Percentiles rank a stretch among this genome's conserved stretches.
These are phyloP conservation scores for Pythium biforme DNA, from an alignment of 352 stramenopile species.

Conservation along the genomic window DNA sequence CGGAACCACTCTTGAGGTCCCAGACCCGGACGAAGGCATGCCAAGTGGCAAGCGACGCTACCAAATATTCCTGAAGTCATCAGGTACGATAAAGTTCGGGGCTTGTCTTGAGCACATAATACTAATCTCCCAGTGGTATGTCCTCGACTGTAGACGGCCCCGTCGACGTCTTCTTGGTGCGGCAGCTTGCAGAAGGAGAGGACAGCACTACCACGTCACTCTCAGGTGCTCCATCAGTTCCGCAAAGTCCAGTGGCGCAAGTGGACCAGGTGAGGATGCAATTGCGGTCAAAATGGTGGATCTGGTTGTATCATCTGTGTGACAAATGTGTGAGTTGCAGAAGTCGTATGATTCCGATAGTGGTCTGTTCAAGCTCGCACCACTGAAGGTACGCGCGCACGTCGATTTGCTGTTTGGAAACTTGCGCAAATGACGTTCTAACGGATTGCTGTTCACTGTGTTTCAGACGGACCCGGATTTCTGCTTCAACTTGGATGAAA, in stretches of 20 bases:
- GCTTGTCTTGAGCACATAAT: background rate
- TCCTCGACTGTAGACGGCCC: conserved; percentile 55
- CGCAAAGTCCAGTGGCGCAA: conserved; percentile 38
- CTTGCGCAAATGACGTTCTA: background rate
- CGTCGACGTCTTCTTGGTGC: conserved; percentile 91
- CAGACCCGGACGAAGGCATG: conserved; percentile 94
- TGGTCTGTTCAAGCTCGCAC: conserved; percentile 82
- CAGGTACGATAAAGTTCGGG: conserved; percentile 40
- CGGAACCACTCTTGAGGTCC: conserved; percentile 93
- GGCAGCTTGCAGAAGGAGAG: conserved; percentile 46
- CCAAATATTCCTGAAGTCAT: conserved; percentile 94
- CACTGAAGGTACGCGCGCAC: conserved; percentile 60
- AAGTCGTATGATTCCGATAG: conserved; percentile 83
- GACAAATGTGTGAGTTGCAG: conserved; percentile 22
- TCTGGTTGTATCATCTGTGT: background rate
- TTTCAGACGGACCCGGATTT: conserved; percentile 82
- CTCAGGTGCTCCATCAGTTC: conserved; percentile 13
- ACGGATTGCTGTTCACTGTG: background rate
- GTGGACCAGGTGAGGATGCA: conserved; percentile 54
- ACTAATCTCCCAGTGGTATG: background rate
- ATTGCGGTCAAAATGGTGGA: background rate
- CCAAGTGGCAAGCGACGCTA: conserved; percentile 83
- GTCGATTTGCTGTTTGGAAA: background rate
- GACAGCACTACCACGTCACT: conserved; percentile 12
- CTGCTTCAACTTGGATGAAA: conserved; percentile 87